phyloP scores from a whole-genome alignment of 257 asterid species.

The Forsythia suspensa region DNA sequence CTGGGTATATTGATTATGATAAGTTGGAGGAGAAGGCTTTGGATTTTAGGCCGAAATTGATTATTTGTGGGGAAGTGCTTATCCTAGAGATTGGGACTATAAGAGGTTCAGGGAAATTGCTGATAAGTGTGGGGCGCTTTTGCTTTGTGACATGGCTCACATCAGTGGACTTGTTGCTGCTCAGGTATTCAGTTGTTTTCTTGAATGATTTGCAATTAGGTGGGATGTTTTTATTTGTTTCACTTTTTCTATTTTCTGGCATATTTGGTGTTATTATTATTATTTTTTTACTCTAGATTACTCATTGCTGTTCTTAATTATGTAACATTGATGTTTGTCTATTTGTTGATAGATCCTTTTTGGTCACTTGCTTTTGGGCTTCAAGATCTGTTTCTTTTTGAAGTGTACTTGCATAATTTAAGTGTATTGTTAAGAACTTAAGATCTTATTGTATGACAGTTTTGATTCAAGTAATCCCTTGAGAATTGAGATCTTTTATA shows the following conservation, averaged over 20 bases:
- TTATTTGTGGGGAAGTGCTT: constrained; percentile 97
- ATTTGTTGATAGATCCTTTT: no score
- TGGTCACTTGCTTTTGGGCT: no score
- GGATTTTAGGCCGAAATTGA: constrained; percentile 88
- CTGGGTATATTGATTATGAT: constrained; percentile 88
- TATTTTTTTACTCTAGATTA: not conserved
- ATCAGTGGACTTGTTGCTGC: constrained; percentile 98
- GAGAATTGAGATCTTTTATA: constrained; percentile 5
- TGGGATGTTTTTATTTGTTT: not conserved
- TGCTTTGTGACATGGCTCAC: constrained; percentile 96
- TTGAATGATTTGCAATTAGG: not conserved
- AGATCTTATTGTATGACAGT: no score
- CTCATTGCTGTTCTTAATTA: no score
- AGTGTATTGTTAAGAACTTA: no score
- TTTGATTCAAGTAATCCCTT: not conserved
- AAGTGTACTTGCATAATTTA: no score
- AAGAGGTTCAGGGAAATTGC: constrained; percentile 58
- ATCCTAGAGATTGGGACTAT: constrained; percentile 71
- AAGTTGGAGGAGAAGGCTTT: constrained; percentile 67
- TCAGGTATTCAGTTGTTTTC: constrained; percentile 44
- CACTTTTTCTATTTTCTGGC: not conserved
- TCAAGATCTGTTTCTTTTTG: no score
- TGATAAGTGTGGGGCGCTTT: constrained; percentile 67
- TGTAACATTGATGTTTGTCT: no score
- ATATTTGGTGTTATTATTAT: not conserved